Evolutionary conservation across 179 eudicot species (phyloP), one percentile per base, ranked within the genome.

Genomic region (Carnegiea gigantea): DNA sequence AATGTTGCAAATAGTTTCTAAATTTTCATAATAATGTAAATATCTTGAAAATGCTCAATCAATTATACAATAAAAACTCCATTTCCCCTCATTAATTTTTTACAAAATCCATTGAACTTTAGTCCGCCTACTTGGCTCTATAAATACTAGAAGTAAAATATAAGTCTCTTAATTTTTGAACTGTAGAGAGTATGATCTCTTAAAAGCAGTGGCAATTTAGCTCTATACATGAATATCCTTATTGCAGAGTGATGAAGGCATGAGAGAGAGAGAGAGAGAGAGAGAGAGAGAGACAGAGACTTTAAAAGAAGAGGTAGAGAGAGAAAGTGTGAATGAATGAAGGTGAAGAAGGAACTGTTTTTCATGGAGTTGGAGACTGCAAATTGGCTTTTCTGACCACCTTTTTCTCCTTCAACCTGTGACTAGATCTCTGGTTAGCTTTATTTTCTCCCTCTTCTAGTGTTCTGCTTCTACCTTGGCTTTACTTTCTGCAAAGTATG

Each of bases 231-330:
- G 51, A 48, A 80, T 76, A 80, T 84, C 86, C 80, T 64, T 81
- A 48, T 84, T 81, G 53, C 73, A 71, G 77, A 75, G 80, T 75
- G 81, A 85, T 75, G 57, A 78, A 70, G 53, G 80, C 82, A 78
- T 82, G 73, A 81, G 79, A 70, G 83, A 78, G 82, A 82, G 80
- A 82, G 59, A 80, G 4, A 78, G 82, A 82, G 80, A 78, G 83
- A 78, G 82, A 82, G 80, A 82, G 59, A 80, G 4, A 78, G 82
- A 82, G 80, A 78, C 48, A 83, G 11, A 40, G 17, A 54, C 33
- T n/a, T 44, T 28, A 18, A 15, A 46, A 24, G 59, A 33, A 12
- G 60, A 24, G 73, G 9, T 18, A 78, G 80, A 78, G 82, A 85
- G 82, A 75, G 20, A 74, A 28, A 71, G n/a, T 11, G 38, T 8